Base-by-base conservation (phyloP, 164 flowering plant genomes). In the Vitis amurensis region DNA sequence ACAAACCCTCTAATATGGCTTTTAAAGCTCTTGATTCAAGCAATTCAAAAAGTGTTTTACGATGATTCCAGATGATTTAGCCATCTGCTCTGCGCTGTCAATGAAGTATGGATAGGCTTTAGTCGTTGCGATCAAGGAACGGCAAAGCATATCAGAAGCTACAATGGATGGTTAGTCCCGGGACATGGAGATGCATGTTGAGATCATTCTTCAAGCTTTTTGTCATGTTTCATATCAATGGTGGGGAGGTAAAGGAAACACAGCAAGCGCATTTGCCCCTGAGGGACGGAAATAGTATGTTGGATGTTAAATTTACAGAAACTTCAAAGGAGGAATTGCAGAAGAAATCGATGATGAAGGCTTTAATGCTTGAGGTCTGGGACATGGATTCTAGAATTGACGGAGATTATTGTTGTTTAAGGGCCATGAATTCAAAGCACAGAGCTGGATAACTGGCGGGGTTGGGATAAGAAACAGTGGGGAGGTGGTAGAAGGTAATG, bases 11-110 rank as follows among this genome's bases (percentile, higher is more conserved):
- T 2, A 64, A 8, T 0, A 74, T 52, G 17, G 72, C 74, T 70
- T 63, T 55, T 2, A 76, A n/a, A 11, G 76, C 51, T 19, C 16
- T n/a, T 3, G 73, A 13, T 31, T 79, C 80, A 0, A 80, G 77
- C 10, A 47, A 8, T 1, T 80, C 74, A n/a, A 59, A 83, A 83
- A 15, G 84, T 69, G 67, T n/a, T 83, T 81, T 1, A 77, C 62
- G 29, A 83, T 50, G 8, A 81, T 72, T 16, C 84, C 84, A 9
- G 12, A 71, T 12, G 81, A 50, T 14, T 63, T 68, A 7, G 73
- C 29, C 57, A 74, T 50, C 2, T 55, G 58, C 8, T 12, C 11
- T n/a, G 19, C 19, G n/a, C 3, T 15, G 17, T 55, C n/a, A 4
- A 55, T 15, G 58, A 55, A 55, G 15, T 12, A 12, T n/a, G 0